Percentiles rank a stretch among this genome's conserved stretches.
Conservation (phyloP, 805 yeast species). For the Starmerella ratchasimensis region DNA sequence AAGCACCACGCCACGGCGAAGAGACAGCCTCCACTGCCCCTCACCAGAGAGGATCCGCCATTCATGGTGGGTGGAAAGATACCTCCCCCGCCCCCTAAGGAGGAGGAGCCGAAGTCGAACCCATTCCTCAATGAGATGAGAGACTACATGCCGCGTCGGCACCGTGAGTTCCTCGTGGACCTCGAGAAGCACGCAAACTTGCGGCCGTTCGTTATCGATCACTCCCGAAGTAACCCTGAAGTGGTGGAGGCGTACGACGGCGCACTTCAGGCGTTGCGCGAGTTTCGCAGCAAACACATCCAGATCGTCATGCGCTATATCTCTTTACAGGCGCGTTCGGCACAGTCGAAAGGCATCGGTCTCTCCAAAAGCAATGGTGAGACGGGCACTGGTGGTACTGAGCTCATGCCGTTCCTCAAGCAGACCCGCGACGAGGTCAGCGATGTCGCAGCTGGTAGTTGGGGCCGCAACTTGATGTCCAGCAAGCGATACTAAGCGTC, state of each 20-base stretch:
- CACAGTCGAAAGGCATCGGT: slow-evolving; percentile 43
- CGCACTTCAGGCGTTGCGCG: slow-evolving; percentile 73
- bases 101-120: slow-evolving; percentile 14
- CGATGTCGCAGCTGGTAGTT: slow-evolving; percentile 78
- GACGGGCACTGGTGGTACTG: slow-evolving; percentile 88
- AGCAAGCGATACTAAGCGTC: not conserved
- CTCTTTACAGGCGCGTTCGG: slow-evolving; percentile 53
- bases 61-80: no score
- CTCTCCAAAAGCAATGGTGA: slow-evolving; percentile 35
- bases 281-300: slow-evolving; percentile 84
- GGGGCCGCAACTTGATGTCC: slow-evolving; percentile 40
- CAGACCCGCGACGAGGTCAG: slow-evolving; percentile 96
- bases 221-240: slow-evolving; percentile 35
- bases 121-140: slow-evolving; percentile 72
- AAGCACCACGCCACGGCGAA: slow-evolving; percentile 70
- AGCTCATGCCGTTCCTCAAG: slow-evolving; percentile 77
- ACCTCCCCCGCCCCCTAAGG: slow-evolving; percentile 2
- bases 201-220: slow-evolving; percentile 45
- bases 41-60: not conserved
- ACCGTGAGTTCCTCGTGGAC: slow-evolving; percentile 56
- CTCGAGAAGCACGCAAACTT: slow-evolving; percentile 45
- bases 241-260: slow-evolving; percentile 70
- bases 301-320: slow-evolving; percentile 84
- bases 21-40: slow-evolving; percentile 23
- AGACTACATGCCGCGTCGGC: slow-evolving; percentile 78